Evolutionary conservation across 2,329 filamentous ascomycete genomes (phyloP).

Genomic region (Xylariaceae sp.): DNA sequence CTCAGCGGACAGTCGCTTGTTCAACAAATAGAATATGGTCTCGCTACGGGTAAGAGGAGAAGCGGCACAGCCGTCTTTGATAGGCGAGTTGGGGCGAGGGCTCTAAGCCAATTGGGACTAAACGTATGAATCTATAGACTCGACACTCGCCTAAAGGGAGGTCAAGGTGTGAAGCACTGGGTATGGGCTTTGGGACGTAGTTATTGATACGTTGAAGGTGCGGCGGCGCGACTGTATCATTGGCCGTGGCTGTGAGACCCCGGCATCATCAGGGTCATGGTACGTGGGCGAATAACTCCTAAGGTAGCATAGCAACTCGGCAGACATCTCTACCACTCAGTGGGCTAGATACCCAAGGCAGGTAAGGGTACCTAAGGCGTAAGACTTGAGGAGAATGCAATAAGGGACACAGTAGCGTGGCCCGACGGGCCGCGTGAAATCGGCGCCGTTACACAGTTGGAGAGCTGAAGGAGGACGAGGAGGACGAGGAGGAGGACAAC

Average conservation of each 20-base stretch:
- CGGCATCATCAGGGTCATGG: no score
- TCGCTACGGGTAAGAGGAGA: neutral
- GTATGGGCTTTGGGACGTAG: no score
- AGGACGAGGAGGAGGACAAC: neutral
- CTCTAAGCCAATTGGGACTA: neutral
- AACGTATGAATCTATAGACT: neutral
- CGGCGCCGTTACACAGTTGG: neutral
- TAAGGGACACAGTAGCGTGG: neutral
- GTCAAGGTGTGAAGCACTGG: no score
- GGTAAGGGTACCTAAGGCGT: no score
- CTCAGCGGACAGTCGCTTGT: neutral
- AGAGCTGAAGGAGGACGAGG: neutral
- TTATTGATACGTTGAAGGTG: no score
- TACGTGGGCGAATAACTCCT: no score
- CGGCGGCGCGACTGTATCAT: no score
- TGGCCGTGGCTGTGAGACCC: no score
- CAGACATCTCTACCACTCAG: no score
- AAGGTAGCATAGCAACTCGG: no score
- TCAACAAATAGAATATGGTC: neutral
- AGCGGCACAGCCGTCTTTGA: neutral
- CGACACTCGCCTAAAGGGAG: conserved; percentile 1
- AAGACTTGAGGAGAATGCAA: no score
- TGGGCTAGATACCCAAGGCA: no score
- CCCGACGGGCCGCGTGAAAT: neutral
- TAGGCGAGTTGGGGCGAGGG: neutral